phyloP scores from a whole-genome alignment of 768 basidiomycete species.

The Lepiota venenata region DNA sequence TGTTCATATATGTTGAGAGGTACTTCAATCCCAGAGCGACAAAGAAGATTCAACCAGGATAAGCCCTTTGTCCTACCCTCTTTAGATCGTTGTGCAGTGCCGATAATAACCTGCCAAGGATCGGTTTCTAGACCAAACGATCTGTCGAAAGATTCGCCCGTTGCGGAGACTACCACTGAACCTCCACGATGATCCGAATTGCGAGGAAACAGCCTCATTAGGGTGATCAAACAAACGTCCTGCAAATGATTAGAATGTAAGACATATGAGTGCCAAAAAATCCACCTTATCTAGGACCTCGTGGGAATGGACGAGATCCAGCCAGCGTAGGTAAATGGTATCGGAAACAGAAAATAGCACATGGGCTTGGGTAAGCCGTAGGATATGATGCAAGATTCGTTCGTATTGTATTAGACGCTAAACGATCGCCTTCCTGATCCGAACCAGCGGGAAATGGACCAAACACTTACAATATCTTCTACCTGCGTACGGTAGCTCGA shows the following conservation, averaged over 20 bases:
- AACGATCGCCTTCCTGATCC: neutral
- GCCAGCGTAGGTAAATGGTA: constrained; percentile 56
- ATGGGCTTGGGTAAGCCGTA: constrained; percentile 47
- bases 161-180: constrained; percentile 7
- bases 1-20: constrained; percentile 47
- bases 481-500: neutral
- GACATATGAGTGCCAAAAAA: neutral
- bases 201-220: constrained; percentile 49
- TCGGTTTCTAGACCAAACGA: constrained; percentile 31
- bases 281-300: constrained; percentile 37
- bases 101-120: constrained; percentile 52
- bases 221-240: constrained; percentile 39
- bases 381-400: constrained; percentile 38
- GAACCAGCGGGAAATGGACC: neutral
- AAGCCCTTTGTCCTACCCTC: constrained; percentile 46
- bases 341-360: constrained; percentile 53
- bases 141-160: constrained; percentile 21
- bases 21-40: constrained; percentile 63
- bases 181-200: constrained; percentile 48
- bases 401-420: constrained; percentile 28
- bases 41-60: constrained; percentile 58
- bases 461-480: constrained; percentile 12
- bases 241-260: neutral
- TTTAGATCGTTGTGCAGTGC: constrained; percentile 36
- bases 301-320: constrained; percentile 39